These are phyloP conservation scores for Lepidopterella palustris DNA, from an alignment of 495 filamentous ascomycete genomes.

Conservation along the genomic window DNA sequence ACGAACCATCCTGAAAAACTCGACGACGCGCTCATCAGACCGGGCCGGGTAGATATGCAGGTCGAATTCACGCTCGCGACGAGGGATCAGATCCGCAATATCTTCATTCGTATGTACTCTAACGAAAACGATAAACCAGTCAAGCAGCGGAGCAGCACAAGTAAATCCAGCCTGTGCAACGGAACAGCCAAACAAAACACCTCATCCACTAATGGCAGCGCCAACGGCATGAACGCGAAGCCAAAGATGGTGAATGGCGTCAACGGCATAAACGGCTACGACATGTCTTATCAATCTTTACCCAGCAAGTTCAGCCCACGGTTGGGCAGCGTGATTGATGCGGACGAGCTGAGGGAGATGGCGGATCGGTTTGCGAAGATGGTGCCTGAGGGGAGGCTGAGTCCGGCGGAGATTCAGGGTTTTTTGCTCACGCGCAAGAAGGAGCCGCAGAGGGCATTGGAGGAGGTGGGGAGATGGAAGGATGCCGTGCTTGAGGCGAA, in stretches of 20 bases:
- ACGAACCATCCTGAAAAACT: conserved; percentile 71
- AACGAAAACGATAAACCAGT: conserved; percentile 4
- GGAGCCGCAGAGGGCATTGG: conserved; percentile 31
- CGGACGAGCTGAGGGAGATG: conserved; percentile 36
- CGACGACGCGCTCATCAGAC: conserved; percentile 68
- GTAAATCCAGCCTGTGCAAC: background rate
- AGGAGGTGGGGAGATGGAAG: conserved; percentile 31
- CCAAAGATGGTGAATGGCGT: background rate
- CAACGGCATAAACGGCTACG: background rate
- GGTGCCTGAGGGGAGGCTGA: conserved; percentile 59
- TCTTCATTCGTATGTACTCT: conserved; percentile 30
- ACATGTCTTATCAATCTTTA: background rate
- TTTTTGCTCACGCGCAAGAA: conserved; percentile 43
- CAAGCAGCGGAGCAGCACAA: background rate
- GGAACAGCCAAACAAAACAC: background rate
- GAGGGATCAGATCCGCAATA: conserved; percentile 16
- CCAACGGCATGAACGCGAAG: background rate
- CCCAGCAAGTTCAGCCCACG: background rate
- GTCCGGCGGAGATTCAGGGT: conserved; percentile 73
- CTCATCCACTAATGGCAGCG: background rate
- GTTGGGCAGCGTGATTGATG: conserved; percentile 8
- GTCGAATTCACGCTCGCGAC: conserved; percentile 55
- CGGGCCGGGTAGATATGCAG: conserved; percentile 68
- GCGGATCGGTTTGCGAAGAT: conserved; percentile 53
- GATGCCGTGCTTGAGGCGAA: conserved; percentile 28